Conservation (phyloP, 2,329 filamentous ascomycete genomes). For the Claviceps sp. region DNA sequence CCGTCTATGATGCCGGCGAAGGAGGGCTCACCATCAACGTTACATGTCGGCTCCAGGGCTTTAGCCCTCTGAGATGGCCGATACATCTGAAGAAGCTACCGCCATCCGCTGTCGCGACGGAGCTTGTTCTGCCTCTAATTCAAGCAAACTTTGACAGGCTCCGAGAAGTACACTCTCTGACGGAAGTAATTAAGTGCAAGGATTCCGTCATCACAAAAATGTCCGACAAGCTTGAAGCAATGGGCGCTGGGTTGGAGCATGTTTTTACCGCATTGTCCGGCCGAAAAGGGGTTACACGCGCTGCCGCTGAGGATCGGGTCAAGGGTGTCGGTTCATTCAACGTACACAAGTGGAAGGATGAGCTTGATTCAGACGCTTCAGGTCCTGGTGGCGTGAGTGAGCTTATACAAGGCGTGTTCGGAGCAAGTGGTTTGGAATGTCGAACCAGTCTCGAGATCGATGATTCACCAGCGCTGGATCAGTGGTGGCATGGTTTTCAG, state of each 20-base stretch:
- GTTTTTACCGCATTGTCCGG: slow-evolving; percentile 37
- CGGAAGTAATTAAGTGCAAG: slow-evolving; percentile 32
- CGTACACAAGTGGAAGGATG: slow-evolving; percentile 23
- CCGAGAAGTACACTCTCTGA: slow-evolving; percentile 29
- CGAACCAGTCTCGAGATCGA: slow-evolving; percentile 16
- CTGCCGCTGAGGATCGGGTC: slow-evolving; percentile 32
- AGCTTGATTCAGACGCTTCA: slow-evolving; percentile 12
- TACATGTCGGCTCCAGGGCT: slow-evolving; percentile 48
- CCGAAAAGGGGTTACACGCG: slow-evolving; percentile 31
- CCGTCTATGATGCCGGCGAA: slow-evolving; percentile 20
- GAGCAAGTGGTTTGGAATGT: slow-evolving; percentile 18
- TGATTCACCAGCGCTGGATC: slow-evolving; percentile 24
- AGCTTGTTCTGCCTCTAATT: slow-evolving; percentile 39
- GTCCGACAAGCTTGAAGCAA: slow-evolving; percentile 39
- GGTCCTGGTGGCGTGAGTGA: slow-evolving; percentile 18
- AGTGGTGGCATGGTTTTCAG: slow-evolving; percentile 36
- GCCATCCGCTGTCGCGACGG: slow-evolving; percentile 28
- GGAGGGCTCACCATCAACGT: slow-evolving; percentile 38
- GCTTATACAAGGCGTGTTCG: slow-evolving; percentile 30
- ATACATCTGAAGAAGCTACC: slow-evolving; percentile 39
- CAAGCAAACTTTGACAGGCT: slow-evolving; percentile 28
- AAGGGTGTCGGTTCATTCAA: slow-evolving; percentile 38
- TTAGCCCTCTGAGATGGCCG: slow-evolving; percentile 52
- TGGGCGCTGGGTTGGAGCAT: slow-evolving; percentile 37
- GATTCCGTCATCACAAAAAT: slow-evolving; percentile 37